Conservation (phyloP, 2,329 filamentous ascomycete genomes). For the Chrysosporium keratinophilum region DNA sequence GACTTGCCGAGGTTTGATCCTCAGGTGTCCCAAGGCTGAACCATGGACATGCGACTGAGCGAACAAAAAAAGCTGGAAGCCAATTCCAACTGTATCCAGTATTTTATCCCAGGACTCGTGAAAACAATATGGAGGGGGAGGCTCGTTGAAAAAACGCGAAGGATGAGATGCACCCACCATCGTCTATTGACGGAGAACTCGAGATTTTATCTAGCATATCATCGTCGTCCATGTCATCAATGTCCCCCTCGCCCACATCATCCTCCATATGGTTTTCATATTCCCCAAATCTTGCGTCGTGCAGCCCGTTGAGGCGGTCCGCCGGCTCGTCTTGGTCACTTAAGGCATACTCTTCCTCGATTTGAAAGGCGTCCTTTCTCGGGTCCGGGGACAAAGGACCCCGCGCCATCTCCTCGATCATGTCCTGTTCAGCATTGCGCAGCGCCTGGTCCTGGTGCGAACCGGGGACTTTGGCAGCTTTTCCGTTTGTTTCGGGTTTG, state of each 20-base stretch:
- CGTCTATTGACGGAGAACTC: slow-evolving; percentile 95
- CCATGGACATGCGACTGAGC: too few species aligned
- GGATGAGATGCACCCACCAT: slow-evolving; percentile 66
- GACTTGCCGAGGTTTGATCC: too few species aligned
- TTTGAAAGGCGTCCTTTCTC: slow-evolving; percentile 33
- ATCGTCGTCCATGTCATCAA: slow-evolving; percentile 55
- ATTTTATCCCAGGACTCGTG: background rate
- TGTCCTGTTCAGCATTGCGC: slow-evolving; percentile 67
- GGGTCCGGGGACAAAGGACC: slow-evolving; percentile 53
- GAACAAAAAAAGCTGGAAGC: too few species aligned
- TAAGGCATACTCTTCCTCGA: slow-evolving; percentile 27
- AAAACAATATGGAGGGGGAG: background rate
- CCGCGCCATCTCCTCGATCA: slow-evolving; percentile 58
- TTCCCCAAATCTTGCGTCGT: slow-evolving; percentile 15
- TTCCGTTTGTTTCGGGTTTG: slow-evolving; percentile 41
- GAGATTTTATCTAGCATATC: slow-evolving; percentile 99
- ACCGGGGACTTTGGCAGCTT: slow-evolving; percentile 48
- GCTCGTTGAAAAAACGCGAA: slow-evolving; percentile 18
- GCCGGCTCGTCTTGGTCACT: slow-evolving; percentile 25
- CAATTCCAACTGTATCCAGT: too few species aligned
- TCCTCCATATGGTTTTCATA: slow-evolving; percentile 23
- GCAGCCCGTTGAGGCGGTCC: slow-evolving; percentile 19
- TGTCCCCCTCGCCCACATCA: slow-evolving; percentile 53
- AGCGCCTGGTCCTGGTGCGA: slow-evolving; percentile 76
- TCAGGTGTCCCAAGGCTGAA: too few species aligned